Conservation (phyloP, 495 filamentous ascomycete species). For the Trypethelium eluteriae region DNA sequence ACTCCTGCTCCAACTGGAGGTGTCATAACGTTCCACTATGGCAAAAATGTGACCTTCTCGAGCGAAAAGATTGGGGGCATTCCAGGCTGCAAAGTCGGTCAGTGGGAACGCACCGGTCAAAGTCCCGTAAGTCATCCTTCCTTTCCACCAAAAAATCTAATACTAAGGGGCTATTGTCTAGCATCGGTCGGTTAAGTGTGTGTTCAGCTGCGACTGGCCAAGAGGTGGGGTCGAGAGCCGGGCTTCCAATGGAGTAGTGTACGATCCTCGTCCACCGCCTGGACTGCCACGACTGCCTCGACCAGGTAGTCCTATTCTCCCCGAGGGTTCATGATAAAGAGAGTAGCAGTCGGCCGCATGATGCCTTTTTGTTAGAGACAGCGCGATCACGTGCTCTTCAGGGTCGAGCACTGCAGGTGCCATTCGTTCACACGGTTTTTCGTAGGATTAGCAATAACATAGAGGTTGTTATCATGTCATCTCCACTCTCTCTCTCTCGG, state of each 20-base stretch:
- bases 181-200: neutral
- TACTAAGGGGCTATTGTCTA: neutral
- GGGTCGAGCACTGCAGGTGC: too few species aligned
- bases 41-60: neutral
- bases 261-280: too few species aligned
- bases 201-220: neutral
- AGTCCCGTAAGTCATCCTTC: neutral
- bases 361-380: too few species aligned
- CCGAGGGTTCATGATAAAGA: too few species aligned
- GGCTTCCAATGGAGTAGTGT: neutral
- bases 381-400: too few species aligned
- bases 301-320: too few species aligned
- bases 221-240: neutral
- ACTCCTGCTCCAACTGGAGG: neutral
- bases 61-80: neutral
- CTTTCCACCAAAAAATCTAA: neutral
- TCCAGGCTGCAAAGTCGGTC: neutral
- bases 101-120: neutral
- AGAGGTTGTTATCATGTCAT: too few species aligned
- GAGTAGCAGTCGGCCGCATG: too few species aligned
- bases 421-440: too few species aligned
- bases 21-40: neutral
- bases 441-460: too few species aligned
- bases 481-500: too few species aligned
- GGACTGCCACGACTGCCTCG: too few species aligned